Percentiles rank a stretch among this genome's conserved stretches.
phyloP scores from a whole-genome alignment of 2,329 filamentous ascomycete species.

The Pseudogymnoascus sp. region DNA sequence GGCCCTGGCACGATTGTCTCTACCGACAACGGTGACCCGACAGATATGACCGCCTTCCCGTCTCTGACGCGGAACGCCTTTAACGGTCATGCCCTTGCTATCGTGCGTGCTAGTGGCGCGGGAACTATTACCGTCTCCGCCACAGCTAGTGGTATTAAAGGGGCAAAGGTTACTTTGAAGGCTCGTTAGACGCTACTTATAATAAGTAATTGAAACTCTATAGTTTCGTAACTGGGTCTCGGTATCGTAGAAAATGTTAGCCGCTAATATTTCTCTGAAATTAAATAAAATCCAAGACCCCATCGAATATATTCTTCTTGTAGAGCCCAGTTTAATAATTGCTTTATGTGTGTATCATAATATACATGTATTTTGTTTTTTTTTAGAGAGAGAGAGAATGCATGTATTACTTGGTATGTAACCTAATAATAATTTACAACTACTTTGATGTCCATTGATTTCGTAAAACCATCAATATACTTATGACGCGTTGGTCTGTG shows the following conservation, averaged over 20 bases:
- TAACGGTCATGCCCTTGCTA: slow-evolving; percentile 34
- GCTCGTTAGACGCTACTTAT: not conserved
- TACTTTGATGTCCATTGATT: not conserved
- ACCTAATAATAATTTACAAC: not conserved
- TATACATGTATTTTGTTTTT: not conserved
- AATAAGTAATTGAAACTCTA: not conserved
- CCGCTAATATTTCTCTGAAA: not conserved
- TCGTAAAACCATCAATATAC: not conserved
- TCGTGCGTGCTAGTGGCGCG: slow-evolving; percentile 30
- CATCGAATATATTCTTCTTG: not conserved
- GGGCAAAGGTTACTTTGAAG: slow-evolving; percentile 14
- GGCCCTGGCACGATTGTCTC: slow-evolving; percentile 40
- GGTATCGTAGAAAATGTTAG: not conserved
- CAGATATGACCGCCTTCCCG: slow-evolving; percentile 38
- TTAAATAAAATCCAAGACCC: not conserved
- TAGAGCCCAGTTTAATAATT: not conserved
- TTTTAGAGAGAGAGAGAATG: too few species aligned
- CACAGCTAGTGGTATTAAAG: slow-evolving; percentile 17
- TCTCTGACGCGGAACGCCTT: slow-evolving; percentile 35
- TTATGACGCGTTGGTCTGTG: not conserved
- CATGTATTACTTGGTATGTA: not conserved
- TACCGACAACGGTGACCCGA: slow-evolving; percentile 45
- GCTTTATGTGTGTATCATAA: not conserved
- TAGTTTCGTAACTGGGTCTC: not conserved
- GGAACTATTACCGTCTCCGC: slow-evolving; percentile 25